Conservation (phyloP, 116 monocot genomes). For the Cymodocea nodosa region DNA sequence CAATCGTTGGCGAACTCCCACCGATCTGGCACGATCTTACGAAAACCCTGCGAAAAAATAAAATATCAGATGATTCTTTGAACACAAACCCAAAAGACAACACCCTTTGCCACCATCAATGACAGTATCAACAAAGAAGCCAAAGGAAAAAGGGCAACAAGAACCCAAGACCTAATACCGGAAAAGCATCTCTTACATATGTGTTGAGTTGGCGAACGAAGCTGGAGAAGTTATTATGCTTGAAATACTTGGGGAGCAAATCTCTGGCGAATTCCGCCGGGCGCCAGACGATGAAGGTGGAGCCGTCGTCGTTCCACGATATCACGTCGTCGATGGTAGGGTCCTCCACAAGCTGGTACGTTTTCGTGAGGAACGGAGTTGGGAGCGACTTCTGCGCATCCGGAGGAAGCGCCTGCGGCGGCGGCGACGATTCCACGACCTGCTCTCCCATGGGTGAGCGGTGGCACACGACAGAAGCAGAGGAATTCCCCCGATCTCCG, state of each 20-base stretch:
- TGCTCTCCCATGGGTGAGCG: background rate
- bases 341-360: conserved; percentile 35
- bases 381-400: conserved; percentile 12
- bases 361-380: conserved; percentile 37
- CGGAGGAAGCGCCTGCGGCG: background rate
- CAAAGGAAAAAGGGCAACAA: no score
- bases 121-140: background rate
- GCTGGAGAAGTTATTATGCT: conserved; percentile 98
- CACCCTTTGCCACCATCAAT: background rate
- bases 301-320: conserved; percentile 30
- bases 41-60: conserved; percentile 7
- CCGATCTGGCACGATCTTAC: conserved; percentile 19
- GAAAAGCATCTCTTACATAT: conserved; percentile 19
- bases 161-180: no score
- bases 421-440: background rate
- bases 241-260: conserved; percentile 87
- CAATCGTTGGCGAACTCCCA: conserved; percentile 20
- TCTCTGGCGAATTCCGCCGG: conserved; percentile 86
- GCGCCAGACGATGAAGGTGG: conserved; percentile 74
- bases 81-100: background rate
- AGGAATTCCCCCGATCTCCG: no score
- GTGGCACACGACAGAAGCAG: no score
- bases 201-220: conserved; percentile 99
- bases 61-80: background rate
- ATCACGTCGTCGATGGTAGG: conserved; percentile 24